Evolutionary conservation across 495 filamentous ascomycete genomes (phyloP).

Genomic region (Tuber borchii): DNA sequence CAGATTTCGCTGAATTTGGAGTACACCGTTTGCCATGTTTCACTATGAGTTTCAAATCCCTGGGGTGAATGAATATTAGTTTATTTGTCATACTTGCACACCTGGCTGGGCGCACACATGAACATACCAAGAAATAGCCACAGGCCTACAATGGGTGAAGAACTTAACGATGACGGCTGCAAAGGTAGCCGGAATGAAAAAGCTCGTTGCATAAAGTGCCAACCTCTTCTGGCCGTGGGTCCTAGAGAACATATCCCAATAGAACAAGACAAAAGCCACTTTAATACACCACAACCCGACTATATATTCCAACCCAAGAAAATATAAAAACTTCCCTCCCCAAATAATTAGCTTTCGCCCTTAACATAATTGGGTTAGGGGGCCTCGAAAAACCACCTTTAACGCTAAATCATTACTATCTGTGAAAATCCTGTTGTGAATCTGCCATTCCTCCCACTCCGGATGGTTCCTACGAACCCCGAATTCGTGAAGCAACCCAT

Average conservation of each 20-base stretch:
- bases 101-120: not conserved
- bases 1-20: not conserved
- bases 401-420: not conserved
- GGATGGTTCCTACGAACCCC: not conserved
- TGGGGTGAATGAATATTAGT: not conserved
- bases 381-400: not conserved
- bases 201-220: not conserved
- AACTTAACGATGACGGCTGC: not conserved
- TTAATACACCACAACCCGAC: not conserved
- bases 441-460: not conserved
- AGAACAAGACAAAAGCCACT: not conserved
- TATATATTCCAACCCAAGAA: not conserved
- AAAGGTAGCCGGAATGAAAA: not conserved
- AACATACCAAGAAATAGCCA: constrained; percentile 1
- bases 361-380: not conserved
- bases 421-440: not conserved
- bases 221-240: not conserved
- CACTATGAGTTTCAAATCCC: not conserved
- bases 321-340: not conserved
- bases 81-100: not conserved
- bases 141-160: not conserved
- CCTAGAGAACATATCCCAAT: not conserved
- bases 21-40: not conserved
- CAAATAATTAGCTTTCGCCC: not conserved
- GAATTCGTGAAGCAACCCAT: not conserved